Evolutionary conservation across 352 stramenopile species (phyloP).

Genomic region (Phytophthora quininea): DNA sequence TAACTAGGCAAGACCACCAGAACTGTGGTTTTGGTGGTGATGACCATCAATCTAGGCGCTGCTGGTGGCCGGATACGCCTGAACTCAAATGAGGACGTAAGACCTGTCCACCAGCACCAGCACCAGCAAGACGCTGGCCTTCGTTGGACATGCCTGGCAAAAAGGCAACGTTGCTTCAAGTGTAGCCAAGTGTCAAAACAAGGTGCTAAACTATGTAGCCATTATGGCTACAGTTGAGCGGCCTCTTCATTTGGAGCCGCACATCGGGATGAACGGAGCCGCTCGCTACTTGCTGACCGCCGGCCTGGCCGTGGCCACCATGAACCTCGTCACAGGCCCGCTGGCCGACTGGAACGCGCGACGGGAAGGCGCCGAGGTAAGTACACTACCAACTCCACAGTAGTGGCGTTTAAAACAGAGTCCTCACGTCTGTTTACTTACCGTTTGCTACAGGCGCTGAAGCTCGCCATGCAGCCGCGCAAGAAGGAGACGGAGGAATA

Average conservation of each 20-base stretch:
- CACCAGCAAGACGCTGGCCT: slow-evolving; percentile 8
- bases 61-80: slow-evolving; percentile 3
- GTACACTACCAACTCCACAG: slow-evolving; percentile 1
- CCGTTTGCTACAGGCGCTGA: slow-evolving; percentile 53
- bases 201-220: too few species aligned
- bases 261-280: slow-evolving; percentile 71
- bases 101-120: background rate
- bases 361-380: slow-evolving; percentile 67
- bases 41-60: background rate
- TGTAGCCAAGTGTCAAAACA: too few species aligned
- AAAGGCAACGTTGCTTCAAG: too few species aligned
- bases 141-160: slow-evolving; percentile 2
- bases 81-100: slow-evolving; percentile 12
- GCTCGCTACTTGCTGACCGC: slow-evolving; percentile 75
- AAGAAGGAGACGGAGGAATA: slow-evolving; percentile 61
- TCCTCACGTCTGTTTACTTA: background rate
- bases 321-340: slow-evolving; percentile 68
- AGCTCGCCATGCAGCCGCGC: slow-evolving; percentile 62
- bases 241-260: slow-evolving; percentile 7
- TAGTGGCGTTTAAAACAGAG: background rate
- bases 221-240: slow-evolving; percentile 1
- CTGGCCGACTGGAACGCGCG: slow-evolving; percentile 80
- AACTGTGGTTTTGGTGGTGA: slow-evolving; percentile 16
- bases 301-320: slow-evolving; percentile 70
- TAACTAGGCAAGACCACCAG: background rate